Conservation (phyloP, 2,329 filamentous ascomycete species). For the Ophiostoma australiae region DNA sequence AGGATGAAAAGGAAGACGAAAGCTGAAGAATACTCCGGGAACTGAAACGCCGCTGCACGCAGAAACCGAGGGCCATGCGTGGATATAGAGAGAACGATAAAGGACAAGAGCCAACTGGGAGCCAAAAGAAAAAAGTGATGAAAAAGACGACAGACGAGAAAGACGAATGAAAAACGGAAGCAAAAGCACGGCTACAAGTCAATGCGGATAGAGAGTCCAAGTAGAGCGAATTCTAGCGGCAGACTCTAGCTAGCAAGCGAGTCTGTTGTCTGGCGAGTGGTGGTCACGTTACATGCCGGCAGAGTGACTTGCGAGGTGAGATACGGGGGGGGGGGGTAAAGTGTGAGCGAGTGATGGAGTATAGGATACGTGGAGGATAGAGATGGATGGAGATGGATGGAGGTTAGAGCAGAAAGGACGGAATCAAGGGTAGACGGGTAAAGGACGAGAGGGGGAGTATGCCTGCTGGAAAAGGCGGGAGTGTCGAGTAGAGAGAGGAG, state of each 20-base stretch:
- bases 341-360: background rate
- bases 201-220: background rate
- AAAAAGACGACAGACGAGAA: background rate
- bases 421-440: background rate
- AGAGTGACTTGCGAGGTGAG: background rate
- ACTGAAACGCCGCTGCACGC: conserved; percentile 7
- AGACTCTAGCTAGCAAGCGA: background rate
- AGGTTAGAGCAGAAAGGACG: too few relatives aligned
- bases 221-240: background rate
- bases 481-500: background rate
- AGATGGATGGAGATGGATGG: background rate
- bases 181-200: conserved; percentile 17
- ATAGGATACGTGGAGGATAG: background rate
- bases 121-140: background rate
- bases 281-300: background rate
- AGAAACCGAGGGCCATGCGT: background rate
- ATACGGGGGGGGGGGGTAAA: background rate
- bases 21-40: background rate
- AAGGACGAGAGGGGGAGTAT: background rate
- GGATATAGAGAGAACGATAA: background rate
- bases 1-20: background rate
- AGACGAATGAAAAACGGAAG: background rate
- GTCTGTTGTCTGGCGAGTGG: background rate
- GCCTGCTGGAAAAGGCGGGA: background rate
- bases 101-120: background rate